Evolutionary conservation across 2,329 filamentous ascomycete genomes (phyloP).

Genomic region (Exophiala dermatitidis): DNA sequence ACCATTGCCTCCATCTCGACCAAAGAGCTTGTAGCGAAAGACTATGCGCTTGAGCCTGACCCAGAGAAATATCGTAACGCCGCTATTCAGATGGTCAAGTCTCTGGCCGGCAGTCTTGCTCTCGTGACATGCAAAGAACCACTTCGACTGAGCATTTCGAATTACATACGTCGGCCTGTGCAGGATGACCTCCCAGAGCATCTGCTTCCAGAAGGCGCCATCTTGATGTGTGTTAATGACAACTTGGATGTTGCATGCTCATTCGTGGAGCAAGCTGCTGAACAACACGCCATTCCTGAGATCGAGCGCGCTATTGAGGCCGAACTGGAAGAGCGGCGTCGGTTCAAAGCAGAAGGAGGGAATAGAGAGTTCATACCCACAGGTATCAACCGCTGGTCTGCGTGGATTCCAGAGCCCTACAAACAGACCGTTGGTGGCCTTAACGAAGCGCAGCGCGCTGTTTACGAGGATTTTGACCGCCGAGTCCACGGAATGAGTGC

Average conservation of each 20-base stretch:
- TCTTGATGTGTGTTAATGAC: slow-evolving; percentile 97
- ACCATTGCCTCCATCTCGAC: slow-evolving; percentile 97
- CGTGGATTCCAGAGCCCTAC: slow-evolving; percentile 89
- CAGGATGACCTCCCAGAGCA: slow-evolving; percentile 45
- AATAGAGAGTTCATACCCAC: slow-evolving; percentile 23
- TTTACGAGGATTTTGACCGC: slow-evolving; percentile 92
- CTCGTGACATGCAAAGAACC: slow-evolving; percentile 98
- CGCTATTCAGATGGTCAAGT: slow-evolving; percentile 89
- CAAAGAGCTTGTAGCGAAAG: slow-evolving; percentile 88
- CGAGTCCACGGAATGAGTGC: slow-evolving; percentile 60
- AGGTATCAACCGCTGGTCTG: slow-evolving; percentile 79
- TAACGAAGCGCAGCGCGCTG: slow-evolving; percentile 85
- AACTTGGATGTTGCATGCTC: slow-evolving; percentile 90
- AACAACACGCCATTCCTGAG: slow-evolving; percentile 84
- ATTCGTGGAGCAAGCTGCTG: slow-evolving; percentile 91
- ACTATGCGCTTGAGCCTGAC: slow-evolving; percentile 88
- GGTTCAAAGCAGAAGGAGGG: slow-evolving; percentile 59
- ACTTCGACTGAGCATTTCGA: slow-evolving; percentile 90
- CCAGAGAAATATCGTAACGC: slow-evolving; percentile 78
- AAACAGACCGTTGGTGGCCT: slow-evolving; percentile 75
- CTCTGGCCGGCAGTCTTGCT: slow-evolving; percentile 85
- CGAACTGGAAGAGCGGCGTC: slow-evolving; percentile 69
- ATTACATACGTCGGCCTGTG: slow-evolving; percentile 82
- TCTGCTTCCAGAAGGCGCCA: slow-evolving; percentile 84
- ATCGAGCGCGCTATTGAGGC: slow-evolving; percentile 88